Evolutionary conservation across 441 rosid species (phyloP).

Genomic region (Gossypium davidsonii): DNA sequence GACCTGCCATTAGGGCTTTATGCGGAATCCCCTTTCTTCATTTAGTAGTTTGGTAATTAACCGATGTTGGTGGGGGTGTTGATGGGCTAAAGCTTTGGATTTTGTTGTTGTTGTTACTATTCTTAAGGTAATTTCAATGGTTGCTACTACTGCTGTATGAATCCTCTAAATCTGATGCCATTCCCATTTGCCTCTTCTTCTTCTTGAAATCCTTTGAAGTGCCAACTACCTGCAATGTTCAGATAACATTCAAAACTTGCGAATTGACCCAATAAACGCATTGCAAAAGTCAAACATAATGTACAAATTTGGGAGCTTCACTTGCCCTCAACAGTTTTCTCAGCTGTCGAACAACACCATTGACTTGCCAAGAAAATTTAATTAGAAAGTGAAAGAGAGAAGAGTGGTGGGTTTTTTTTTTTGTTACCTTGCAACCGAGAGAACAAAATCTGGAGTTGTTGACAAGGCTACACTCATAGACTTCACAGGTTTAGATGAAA

Average conservation of each 20-base stretch:
- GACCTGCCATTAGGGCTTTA: slow-evolving; percentile 73
- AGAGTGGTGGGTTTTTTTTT: background rate
- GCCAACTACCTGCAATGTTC: slow-evolving; percentile 44
- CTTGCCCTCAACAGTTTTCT: background rate
- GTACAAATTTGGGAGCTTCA: no score
- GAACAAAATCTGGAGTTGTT: slow-evolving; percentile 91
- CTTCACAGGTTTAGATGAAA: slow-evolving; percentile 81
- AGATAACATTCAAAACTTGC: background rate
- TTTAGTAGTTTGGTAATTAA: slow-evolving; percentile 42
- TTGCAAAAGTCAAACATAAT: background rate
- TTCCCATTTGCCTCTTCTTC: slow-evolving; percentile 32
- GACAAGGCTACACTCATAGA: slow-evolving; percentile 83
- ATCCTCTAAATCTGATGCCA: slow-evolving; percentile 65
- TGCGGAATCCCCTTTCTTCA: slow-evolving; percentile 83
- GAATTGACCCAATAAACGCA: background rate
- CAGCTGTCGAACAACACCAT: slow-evolving; percentile 7
- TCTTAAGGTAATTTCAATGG: slow-evolving; percentile 30
- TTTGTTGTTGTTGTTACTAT: slow-evolving; percentile 26
- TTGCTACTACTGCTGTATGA: slow-evolving; percentile 44
- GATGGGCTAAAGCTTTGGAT: slow-evolving; percentile 64
- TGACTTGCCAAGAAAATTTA: background rate
- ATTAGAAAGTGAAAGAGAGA: background rate
- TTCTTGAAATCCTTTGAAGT: slow-evolving; percentile 47
- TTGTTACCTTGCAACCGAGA: slow-evolving; percentile 83
- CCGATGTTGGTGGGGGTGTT: slow-evolving; percentile 65